Percentiles rank a stretch among this genome's conserved stretches.
Evolutionary conservation across 2,329 filamentous ascomycete species (phyloP).

Genomic region (Aspergillus uvarum): DNA sequence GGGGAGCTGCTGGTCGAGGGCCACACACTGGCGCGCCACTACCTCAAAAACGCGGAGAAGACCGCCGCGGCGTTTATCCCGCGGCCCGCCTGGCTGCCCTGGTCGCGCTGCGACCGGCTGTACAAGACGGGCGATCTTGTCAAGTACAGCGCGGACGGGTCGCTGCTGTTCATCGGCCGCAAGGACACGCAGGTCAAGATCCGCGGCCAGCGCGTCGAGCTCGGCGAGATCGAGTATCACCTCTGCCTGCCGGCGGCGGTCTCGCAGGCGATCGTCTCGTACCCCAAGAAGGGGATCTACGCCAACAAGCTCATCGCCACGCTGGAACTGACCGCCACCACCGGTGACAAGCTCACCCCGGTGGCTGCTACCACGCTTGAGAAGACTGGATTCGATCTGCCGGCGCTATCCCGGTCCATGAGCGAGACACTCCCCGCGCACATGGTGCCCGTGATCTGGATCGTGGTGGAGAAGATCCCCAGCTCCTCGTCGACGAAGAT

Average conservation of each 20-base stretch:
- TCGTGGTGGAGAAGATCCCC: constrained; percentile 38
- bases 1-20: constrained; percentile 33
- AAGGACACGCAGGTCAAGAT: constrained; percentile 23
- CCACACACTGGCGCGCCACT: constrained; percentile 31
- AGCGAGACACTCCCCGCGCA: constrained; percentile 38
- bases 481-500: constrained; percentile 21
- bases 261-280: constrained; percentile 7
- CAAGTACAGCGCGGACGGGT: constrained; percentile 18
- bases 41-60: constrained; percentile 31
- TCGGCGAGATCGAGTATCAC: constrained; percentile 19
- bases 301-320: constrained; percentile 13
- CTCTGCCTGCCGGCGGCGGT: constrained; percentile 3
- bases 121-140: constrained; percentile 25
- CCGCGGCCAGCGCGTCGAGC: constrained; percentile 24
- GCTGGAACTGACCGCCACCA: constrained; percentile 11
- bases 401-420: constrained; percentile 4
- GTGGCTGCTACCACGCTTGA: constrained; percentile 2
- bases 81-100: constrained; percentile 18
- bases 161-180: constrained; percentile 17
- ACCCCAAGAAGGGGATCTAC: constrained; percentile 10
- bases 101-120: constrained; percentile 5
- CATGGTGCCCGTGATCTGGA: constrained; percentile 40
- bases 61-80: constrained; percentile 27
- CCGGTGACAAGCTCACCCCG: constrained; percentile 3
- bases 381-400: constrained; percentile 9